Evolutionary conservation across 306 rosid species (phyloP).

Genomic region (Heteromeles arbutifolia): DNA sequence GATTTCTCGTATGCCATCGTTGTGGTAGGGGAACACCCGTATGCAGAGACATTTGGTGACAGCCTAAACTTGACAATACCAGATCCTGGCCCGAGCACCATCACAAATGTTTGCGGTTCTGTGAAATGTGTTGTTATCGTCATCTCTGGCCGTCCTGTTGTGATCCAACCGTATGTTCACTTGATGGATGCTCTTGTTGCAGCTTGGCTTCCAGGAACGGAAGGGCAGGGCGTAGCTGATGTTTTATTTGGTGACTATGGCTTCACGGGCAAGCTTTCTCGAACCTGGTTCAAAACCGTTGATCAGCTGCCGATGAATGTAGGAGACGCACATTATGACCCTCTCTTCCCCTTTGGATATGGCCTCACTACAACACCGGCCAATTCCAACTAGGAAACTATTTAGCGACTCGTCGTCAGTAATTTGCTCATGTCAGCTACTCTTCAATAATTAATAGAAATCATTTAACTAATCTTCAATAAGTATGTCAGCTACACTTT

Average conservation of each 20-base stretch:
- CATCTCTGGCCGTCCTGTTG: conserved; percentile 34
- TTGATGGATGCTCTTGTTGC: conserved; percentile 33
- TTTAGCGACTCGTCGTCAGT: not conserved
- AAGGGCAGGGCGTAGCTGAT: conserved; percentile 39
- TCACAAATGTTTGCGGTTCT: conserved; percentile 27
- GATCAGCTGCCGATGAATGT: conserved; percentile 40
- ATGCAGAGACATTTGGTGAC: conserved; percentile 39
- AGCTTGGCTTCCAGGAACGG: conserved; percentile 38
- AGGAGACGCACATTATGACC: conserved; percentile 32
- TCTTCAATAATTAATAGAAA: not conserved
- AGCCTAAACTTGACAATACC: conserved; percentile 29
- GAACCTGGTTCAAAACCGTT: conserved; percentile 37
- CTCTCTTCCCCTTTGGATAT: conserved; percentile 35
- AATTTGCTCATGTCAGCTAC: not conserved
- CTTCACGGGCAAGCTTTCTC: conserved; percentile 28
- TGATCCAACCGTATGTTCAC: conserved; percentile 22
- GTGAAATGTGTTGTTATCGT: conserved; percentile 34
- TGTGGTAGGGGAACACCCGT: conserved; percentile 34
- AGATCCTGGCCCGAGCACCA: conserved; percentile 15
- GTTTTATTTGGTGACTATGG: conserved; percentile 33
- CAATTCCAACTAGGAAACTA: not conserved
- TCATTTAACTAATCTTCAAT: not conserved
- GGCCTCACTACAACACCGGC: conserved; percentile 27
- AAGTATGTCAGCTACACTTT: too few species aligned
- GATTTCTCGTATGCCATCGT: conserved; percentile 30